phyloP scores from a whole-genome alignment of 495 filamentous ascomycete genomes.

The Beverwykella pulmonaria region DNA sequence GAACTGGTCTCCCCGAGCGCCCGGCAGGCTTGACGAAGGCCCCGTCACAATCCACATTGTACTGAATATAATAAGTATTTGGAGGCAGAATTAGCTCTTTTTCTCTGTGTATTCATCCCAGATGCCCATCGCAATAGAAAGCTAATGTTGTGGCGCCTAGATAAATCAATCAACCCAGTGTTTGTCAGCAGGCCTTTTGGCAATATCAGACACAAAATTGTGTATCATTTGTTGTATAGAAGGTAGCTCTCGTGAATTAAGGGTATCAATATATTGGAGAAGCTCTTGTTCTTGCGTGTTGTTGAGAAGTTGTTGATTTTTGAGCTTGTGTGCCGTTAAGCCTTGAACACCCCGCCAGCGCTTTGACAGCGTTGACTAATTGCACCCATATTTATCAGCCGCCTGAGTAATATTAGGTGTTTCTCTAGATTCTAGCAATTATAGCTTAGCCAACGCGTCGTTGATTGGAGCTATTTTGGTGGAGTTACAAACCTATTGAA shows the following conservation, averaged over 20 bases:
- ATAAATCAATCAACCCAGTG: background rate
- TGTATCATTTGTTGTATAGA: slow-evolving; percentile 2
- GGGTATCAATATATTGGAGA: background rate
- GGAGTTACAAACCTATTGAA: too few relatives aligned
- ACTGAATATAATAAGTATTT: slow-evolving; percentile 6
- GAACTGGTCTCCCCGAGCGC: too few relatives aligned
- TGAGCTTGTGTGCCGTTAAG: background rate
- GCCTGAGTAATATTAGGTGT: background rate
- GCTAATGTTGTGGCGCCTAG: background rate
- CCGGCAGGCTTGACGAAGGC: too few relatives aligned
- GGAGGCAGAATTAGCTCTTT: background rate
- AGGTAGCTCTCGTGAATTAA: background rate
- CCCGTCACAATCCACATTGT: background rate
- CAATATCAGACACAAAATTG: background rate
- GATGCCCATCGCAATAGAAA: background rate
- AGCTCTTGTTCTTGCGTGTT: background rate
- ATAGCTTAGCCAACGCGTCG: background rate
- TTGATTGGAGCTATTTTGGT: slow-evolving; percentile 14
- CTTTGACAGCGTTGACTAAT: background rate
- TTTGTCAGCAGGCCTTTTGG: background rate
- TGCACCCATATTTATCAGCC: background rate
- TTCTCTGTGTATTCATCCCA: background rate
- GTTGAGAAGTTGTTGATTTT: background rate
- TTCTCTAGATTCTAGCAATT: slow-evolving; percentile 1
- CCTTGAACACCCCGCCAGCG: background rate